Evolutionary conservation across 2,329 filamentous ascomycete species (phyloP), one percentile per base, ranked within the genome.

Genomic region (Exophiala calicioides): DNA sequence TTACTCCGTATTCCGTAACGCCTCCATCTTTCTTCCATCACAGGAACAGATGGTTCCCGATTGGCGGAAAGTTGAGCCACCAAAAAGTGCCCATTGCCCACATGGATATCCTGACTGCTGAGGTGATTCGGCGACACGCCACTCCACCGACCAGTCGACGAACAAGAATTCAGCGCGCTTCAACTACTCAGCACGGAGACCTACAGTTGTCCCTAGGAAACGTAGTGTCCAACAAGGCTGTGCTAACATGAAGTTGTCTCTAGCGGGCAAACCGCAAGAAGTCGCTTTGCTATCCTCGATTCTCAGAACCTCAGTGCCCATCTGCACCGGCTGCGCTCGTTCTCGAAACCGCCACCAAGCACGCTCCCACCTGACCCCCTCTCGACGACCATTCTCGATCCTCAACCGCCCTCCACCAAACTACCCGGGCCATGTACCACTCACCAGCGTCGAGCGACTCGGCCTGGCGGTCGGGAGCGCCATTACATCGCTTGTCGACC

Each of bases 351-450:
- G 26, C 32, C 23, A n/a, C n/a, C 33, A 31, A 15, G 32, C 27
- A 19, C 9, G 18, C 13, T 34, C 15, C 9, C 18, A 8, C 21
- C 30, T 16, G n/a, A 24, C n/a, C 12, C 23, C 44, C 4, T 44
- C 38, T 5, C 30, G 16, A 5, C 73, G 79, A 53, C 64, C 67
- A 24, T 95, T 96, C 74, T 95, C 90, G 32, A 81, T 89, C 53
- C 80, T 95, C 60, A 86, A 86, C 67, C 86, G 93, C 5, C 91
- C 91, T 39, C 79, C 80, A 19, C 88, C 90, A 47, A 93, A 88
- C 61, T 97, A 97, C 72, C 83, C 87, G 1, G 89, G 90, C 68
- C 93, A 98, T 79, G 82, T 97, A 23, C 93, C 91, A 26, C 79
- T 98, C 44, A 95, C 86, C 5, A 70, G 71, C 31, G 61, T 88